Percentiles rank a stretch among this genome's conserved stretches.
These are phyloP conservation scores for Pichia manshurica DNA, from an alignment of 805 yeast species.

Conservation along the genomic window DNA sequence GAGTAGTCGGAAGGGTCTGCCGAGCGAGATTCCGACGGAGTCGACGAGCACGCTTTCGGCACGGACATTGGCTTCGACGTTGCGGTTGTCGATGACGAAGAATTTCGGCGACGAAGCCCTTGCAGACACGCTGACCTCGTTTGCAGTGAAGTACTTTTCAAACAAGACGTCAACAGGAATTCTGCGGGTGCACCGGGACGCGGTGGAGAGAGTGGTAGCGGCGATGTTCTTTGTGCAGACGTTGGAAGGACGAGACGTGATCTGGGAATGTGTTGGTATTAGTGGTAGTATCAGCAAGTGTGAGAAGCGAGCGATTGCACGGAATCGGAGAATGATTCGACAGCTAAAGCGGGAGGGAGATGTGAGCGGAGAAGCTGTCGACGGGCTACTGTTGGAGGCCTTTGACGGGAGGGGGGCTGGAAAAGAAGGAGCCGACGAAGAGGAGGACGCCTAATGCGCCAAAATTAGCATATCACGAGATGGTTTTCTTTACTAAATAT, in stretches of 20 bases:
- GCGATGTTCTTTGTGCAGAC: conserved; percentile 54
- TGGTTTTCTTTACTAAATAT: no score
- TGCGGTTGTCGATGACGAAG: conserved; percentile 51
- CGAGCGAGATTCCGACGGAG: conserved; percentile 29
- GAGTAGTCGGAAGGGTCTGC: not conserved
- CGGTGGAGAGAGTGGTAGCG: conserved; percentile 55
- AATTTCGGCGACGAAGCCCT: conserved; percentile 77
- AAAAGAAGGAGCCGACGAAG: no score
- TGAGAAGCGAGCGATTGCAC: conserved; percentile 60
- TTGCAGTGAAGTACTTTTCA: conserved; percentile 66
- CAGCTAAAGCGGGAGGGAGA: not conserved
- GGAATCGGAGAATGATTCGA: conserved; percentile 30
- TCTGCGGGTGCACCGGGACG: conserved; percentile 65
- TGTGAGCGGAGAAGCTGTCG: not conserved
- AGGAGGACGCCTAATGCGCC: no score
- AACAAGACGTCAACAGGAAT: conserved; percentile 80
- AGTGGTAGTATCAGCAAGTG: conserved; percentile 87
- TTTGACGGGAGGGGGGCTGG: not conserved
- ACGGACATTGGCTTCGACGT: conserved; percentile 44
- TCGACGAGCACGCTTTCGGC: conserved; percentile 44
- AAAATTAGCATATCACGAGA: no score
- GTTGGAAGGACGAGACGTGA: conserved; percentile 44
- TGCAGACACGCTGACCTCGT: conserved; percentile 40
- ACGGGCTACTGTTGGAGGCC: not conserved
- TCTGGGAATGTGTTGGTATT: conserved; percentile 59